A percentile compares a stretch with the other conserved stretches of the same genome.
phyloP scores from a whole-genome alignment of 2,329 filamentous ascomycete species.

The Aspergillus neoniger region DNA sequence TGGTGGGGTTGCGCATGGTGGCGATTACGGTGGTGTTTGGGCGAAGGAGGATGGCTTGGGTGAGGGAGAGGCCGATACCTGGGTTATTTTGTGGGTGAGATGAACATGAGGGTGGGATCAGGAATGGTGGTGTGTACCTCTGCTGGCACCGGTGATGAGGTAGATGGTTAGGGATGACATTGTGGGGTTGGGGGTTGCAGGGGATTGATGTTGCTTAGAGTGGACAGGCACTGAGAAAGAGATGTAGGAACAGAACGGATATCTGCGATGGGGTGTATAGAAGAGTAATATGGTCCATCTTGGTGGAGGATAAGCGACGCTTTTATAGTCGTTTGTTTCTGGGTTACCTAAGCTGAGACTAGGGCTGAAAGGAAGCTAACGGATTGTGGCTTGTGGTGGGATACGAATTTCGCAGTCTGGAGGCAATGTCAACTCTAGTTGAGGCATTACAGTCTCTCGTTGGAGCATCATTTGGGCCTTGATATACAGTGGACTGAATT shows the following conservation, averaged over 20 bases:
- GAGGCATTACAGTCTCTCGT: not conserved
- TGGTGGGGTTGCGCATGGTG: constrained; percentile 1
- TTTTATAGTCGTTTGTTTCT: not conserved
- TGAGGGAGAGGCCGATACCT: constrained; percentile 2
- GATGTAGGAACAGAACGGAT: too few relatives aligned
- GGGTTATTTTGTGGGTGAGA: not conserved
- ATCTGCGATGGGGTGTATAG: too few relatives aligned
- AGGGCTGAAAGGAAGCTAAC: not conserved
- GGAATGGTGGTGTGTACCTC: not conserved
- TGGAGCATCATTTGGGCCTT: not conserved
- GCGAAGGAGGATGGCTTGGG: not conserved
- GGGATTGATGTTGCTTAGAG: too few relatives aligned
- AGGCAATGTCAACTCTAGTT: too few relatives aligned
- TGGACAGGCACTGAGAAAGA: too few relatives aligned
- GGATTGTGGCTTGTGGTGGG: not conserved
- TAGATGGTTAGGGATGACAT: not conserved
- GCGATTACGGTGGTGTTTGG: not conserved
- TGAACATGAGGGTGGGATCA: not conserved
- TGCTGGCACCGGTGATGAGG: constrained; percentile 5
- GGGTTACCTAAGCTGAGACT: not conserved
- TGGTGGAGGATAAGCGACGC: not conserved
- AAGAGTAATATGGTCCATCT: not conserved
- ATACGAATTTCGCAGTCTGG: not conserved
- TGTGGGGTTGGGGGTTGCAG: not conserved
- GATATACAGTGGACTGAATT: too few relatives aligned